Evolutionary conservation across 371 early-diverging fungal species (phyloP).

Genomic region (Basidiobolus meristosporus): DNA sequence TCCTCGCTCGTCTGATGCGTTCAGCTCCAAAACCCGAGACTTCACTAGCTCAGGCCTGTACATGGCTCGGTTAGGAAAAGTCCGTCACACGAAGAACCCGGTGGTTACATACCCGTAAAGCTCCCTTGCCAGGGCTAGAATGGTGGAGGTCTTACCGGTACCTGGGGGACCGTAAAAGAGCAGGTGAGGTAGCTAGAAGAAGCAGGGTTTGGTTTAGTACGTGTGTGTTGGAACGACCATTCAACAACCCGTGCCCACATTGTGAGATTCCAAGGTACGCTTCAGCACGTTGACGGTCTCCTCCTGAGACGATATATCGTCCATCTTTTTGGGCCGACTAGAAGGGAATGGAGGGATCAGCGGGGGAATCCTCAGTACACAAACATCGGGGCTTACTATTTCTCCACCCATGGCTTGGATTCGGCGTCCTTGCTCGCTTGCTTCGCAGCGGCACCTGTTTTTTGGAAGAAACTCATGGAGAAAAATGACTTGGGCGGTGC

Average conservation of each 20-base stretch:
- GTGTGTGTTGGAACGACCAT: too few relatives aligned
- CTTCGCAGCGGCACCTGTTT: too few relatives aligned
- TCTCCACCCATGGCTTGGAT: conserved; percentile 50
- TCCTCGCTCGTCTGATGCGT: conserved; percentile 99
- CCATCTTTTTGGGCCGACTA: conserved; percentile 75
- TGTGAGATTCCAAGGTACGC: conserved; percentile 63
- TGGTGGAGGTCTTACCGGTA: conserved; percentile 97
- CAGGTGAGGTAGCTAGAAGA: conserved; percentile 79
- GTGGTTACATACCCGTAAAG: conserved; percentile 48
- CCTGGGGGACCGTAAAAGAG: conserved; percentile 99
- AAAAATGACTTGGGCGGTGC: too few relatives aligned
- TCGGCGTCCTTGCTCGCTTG: too few relatives aligned
- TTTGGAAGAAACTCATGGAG: too few relatives aligned
- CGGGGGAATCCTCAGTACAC: not conserved
- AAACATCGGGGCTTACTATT: conserved; percentile 29
- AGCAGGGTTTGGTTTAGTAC: not conserved
- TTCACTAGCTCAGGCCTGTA: conserved; percentile 49
- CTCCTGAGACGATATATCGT: conserved; percentile 77
- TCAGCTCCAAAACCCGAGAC: conserved; percentile 86
- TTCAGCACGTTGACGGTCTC: conserved; percentile 72
- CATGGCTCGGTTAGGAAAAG: too few relatives aligned
- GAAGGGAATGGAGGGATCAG: not conserved
- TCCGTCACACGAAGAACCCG: too few relatives aligned
- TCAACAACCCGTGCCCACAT: conserved; percentile 20
- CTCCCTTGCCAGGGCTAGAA: conserved; percentile 82